Conservation (phyloP, 2,329 filamentous ascomycete species). For the Metarhizium guizhouense region DNA sequence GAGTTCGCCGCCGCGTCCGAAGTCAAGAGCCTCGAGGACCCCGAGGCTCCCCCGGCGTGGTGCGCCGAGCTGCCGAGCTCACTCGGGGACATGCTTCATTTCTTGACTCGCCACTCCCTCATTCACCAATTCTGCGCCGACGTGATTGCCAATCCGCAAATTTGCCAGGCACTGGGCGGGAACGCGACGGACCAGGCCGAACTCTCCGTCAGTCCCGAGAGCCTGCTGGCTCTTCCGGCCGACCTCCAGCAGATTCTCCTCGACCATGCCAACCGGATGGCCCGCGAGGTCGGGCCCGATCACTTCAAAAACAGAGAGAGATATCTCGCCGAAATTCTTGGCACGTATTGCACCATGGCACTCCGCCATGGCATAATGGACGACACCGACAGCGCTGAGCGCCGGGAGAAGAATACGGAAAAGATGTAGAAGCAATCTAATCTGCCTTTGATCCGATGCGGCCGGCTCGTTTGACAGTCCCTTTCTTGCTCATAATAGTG, state of each 20-base stretch:
- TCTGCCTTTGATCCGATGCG: background rate
- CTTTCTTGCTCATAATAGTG: background rate
- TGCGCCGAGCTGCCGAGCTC: constrained; percentile 9
- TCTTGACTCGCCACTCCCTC: constrained; percentile 10
- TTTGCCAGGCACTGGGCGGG: constrained; percentile 6
- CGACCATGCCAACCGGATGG: constrained; percentile 7
- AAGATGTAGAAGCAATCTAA: background rate
- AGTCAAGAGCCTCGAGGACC: constrained; percentile 1
- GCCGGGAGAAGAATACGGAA: background rate
- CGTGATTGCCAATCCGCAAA: constrained; percentile 1
- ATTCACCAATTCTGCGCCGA: constrained; percentile 7
- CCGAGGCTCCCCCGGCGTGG: constrained; percentile 2
- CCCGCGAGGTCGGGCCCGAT: constrained; percentile 4
- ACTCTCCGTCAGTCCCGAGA: constrained; percentile 6
- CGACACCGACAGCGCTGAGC: background rate
- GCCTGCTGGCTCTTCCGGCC: constrained; percentile 9
- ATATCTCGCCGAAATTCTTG: constrained; percentile 14
- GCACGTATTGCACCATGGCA: constrained; percentile 10
- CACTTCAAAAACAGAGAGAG: constrained; percentile 14
- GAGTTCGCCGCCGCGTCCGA: constrained; percentile 13
- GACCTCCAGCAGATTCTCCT: constrained; percentile 8
- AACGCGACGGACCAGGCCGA: background rate
- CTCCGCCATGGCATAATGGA: background rate
- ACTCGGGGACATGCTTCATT: constrained; percentile 7
- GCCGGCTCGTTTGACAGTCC: background rate